Evolutionary conservation across 2,329 filamentous ascomycete species (phyloP).

Genomic region (Diaporthe longicolla): DNA sequence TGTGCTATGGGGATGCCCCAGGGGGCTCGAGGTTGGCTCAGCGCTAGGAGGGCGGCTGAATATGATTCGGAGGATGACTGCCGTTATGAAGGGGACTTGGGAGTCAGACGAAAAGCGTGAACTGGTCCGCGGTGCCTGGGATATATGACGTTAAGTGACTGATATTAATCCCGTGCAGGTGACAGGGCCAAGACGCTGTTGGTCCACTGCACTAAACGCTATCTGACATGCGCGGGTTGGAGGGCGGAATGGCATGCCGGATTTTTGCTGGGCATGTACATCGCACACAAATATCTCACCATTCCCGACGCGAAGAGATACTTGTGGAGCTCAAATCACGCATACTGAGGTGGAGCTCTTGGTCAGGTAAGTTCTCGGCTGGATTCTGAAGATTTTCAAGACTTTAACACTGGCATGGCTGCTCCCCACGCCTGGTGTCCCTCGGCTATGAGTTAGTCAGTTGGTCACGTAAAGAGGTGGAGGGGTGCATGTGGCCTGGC

Average conservation of each 20-base stretch:
- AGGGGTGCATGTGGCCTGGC: background rate
- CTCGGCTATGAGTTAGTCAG: slow-evolving; percentile 23
- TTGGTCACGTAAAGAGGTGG: slow-evolving; percentile 7
- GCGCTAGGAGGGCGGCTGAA: slow-evolving; percentile 35
- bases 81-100: slow-evolving; percentile 22
- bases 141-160: background rate
- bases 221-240: background rate
- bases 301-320: too few relatives aligned
- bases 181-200: background rate
- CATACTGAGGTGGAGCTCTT: background rate
- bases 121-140: background rate
- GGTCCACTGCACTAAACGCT: background rate
- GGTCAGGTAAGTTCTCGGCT: accelerated
- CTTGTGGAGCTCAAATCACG: too few relatives aligned
- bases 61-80: slow-evolving; percentile 36
- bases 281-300: background rate
- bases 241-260: background rate
- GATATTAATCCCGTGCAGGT: slow-evolving; percentile 27
- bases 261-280: background rate
- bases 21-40: background rate
- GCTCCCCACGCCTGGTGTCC: background rate
- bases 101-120: background rate
- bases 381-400: background rate
- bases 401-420: background rate
- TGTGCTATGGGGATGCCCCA: background rate